Base-by-base conservation (phyloP, 495 filamentous ascomycete genomes). In the Symbiotaphrina buchneri region DNA sequence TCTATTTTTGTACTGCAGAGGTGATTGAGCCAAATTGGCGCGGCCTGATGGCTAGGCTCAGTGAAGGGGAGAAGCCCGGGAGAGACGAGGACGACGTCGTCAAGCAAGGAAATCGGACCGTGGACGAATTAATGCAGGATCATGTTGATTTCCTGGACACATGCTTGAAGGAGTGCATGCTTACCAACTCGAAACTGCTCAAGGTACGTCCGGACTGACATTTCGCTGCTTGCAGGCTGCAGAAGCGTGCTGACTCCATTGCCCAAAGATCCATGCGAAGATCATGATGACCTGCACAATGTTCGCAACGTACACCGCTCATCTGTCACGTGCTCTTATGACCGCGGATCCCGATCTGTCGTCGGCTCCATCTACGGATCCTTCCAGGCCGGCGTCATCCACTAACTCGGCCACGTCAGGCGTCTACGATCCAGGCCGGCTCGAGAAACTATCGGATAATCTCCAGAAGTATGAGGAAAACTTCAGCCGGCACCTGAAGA, bases 21-120 rank as follows among this genome's bases (percentile, higher is more conserved):
- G 87, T 97, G 33, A 83, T 97, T 37, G 87, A 97, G 51, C 87
- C 83, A 11, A 97, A 95, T 53, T 97, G 87, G 87, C 71, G 82
- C 35, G 71, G 61, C 21, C 58, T 95, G 31, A 95, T 94, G 82
- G 68, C 71, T 16, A 63, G 78, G 32, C 61, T 97, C 8, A 73
- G 70, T 24, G 61, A 54, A n/a, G 54, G 55, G 23, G 59, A 56
- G 10, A 60, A 59, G 1, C 58, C 55, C 25, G 55, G 45, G 22
- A 51, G 49, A 24, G 42, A 46, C 18, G 43, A 46, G 27, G 37
- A 53, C 31, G 44, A 39, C 14, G 44, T 33, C 8, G 50, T 46
- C 7, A 58, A 14, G 40, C 35, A 7, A 39, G 33, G 17, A 36
- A 40, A 15, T 28, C 62, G 83, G 23, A 97, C 87, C 0, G 90